These are phyloP conservation scores for Breviolum minutum DNA, from an alignment of 73 alveolate species.

Conservation along the genomic window DNA sequence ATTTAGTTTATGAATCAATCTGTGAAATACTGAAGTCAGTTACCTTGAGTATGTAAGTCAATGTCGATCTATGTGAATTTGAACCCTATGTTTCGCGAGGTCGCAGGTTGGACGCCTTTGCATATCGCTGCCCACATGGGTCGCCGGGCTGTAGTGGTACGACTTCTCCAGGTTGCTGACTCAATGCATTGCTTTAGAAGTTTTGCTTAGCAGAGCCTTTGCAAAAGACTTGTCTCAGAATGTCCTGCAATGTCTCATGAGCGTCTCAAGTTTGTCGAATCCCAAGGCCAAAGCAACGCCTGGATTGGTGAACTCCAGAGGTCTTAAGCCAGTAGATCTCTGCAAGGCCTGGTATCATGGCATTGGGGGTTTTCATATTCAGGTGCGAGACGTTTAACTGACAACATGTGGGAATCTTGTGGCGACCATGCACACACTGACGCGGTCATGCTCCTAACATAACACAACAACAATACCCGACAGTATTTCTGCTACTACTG, in stretches of 20 bases:
- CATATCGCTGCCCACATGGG: conserved; percentile 95
- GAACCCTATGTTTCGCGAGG: background rate
- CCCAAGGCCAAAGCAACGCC: conserved; percentile 48
- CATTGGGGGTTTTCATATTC: background rate
- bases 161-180: conserved; percentile 46
- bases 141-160: conserved; percentile 51
- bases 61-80: background rate
- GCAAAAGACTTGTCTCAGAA: background rate
- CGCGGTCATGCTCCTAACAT: too few species aligned
- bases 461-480: too few species aligned
- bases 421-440: too few species aligned
- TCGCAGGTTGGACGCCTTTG: conserved; percentile 83
- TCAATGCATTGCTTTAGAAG: background rate
- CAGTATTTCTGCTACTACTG: too few species aligned
- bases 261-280: background rate
- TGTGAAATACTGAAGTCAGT: too few species aligned
- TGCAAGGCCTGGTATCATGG: conserved; percentile 31
- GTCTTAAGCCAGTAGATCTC: conserved; percentile 62
- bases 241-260: background rate
- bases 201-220: background rate
- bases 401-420: too few species aligned
- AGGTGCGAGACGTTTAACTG: too few species aligned
- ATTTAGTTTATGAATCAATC: background rate
- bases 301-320: conserved; percentile 43
- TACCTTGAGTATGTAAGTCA: background rate